Evolutionary conservation across 2,329 filamentous ascomycete genomes (phyloP).

Genomic region (Acrodontium crateriforme): DNA sequence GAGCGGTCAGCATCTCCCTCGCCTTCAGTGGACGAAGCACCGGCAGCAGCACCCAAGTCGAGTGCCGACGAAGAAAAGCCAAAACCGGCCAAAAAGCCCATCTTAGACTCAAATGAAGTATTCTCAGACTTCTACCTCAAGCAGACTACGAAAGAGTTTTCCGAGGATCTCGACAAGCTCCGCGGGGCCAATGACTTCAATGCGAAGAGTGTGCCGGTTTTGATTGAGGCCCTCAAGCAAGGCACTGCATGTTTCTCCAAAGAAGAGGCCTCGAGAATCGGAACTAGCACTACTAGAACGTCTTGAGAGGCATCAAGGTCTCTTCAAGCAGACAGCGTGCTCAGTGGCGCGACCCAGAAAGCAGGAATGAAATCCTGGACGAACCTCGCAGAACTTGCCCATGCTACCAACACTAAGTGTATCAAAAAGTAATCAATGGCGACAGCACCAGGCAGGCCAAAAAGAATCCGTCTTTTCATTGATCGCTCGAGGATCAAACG

Average conservation of each 20-base stretch:
- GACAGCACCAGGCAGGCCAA: too few relatives aligned
- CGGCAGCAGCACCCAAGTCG: not conserved
- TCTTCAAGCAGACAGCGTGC: too few relatives aligned
- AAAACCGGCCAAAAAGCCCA: not conserved
- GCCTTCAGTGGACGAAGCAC: not conserved
- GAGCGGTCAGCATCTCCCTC: not conserved
- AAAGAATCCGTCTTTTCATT: too few relatives aligned
- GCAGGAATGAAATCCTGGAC: too few relatives aligned
- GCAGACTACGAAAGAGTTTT: slow-evolving; percentile 54
- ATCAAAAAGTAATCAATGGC: too few relatives aligned
- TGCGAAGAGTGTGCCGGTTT: slow-evolving; percentile 45
- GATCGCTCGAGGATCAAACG: too few relatives aligned
- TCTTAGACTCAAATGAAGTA: slow-evolving; percentile 12
- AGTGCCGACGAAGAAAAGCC: not conserved
- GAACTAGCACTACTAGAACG: too few relatives aligned
- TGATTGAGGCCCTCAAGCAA: slow-evolving; percentile 56
- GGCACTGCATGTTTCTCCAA: slow-evolving; percentile 47
- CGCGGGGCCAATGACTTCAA: slow-evolving; percentile 56
- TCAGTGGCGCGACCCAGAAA: too few relatives aligned
- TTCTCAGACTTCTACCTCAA: slow-evolving; percentile 58
- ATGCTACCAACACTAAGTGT: too few relatives aligned
- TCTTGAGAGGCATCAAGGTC: too few relatives aligned
- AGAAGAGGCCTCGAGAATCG: too few relatives aligned
- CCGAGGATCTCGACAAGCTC: slow-evolving; percentile 59
- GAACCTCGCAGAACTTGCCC: too few relatives aligned